Evolutionary conservation across 1,284 basidiomycete species (phyloP), one percentile per base, ranked within the genome.

Genomic region (Gymnopus androsaceus): DNA sequence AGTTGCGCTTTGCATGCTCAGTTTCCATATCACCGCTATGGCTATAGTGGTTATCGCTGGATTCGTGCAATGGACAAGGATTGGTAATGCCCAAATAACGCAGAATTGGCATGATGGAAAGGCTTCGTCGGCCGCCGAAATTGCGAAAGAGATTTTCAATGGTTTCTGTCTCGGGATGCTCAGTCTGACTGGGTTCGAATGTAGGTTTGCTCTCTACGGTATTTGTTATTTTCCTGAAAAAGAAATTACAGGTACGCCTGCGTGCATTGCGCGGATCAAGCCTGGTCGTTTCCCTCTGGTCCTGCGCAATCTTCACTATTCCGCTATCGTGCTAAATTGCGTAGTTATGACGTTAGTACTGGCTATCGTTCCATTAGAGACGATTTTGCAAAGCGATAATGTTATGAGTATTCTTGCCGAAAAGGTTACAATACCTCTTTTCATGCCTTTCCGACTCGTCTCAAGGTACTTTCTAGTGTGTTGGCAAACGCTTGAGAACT

Each of bases 91-190:
- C 0, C 77, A 81, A 51, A 69, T 89, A 7, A 68, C 62, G 37
- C 69, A 70, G 12, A 90, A 90, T 61, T 90, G 87, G 87, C 59
- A 61, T 44, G 63, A 56, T 30, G 77, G 73, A 6, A 68, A 66
- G 51, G 66, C 60, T 15, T 63, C 61, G 23, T 71, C 71, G 9
- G 59, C 64, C 0, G 54, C 63, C 1, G 65, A 64, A 2, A 67
- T 82, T 12, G 66, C 72, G 3, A 74, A 67, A 14, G 75, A 85
- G 46, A 68, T 84, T 5, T 90, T 84, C 64, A 72, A 83, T 56
- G 88, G 87, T 0, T 73, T 85, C 25, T 88, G 87, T 60, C 70
- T 90, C 4, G 80, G 83, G 0, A 84, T 89, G 73, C 72, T 90
- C 2, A 85, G 85, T 0, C 74, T 88, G 30, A 89, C 88, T 2